Base-by-base conservation (phyloP, 2,329 filamentous ascomycete species). In the Colletotrichum eremochloae region DNA sequence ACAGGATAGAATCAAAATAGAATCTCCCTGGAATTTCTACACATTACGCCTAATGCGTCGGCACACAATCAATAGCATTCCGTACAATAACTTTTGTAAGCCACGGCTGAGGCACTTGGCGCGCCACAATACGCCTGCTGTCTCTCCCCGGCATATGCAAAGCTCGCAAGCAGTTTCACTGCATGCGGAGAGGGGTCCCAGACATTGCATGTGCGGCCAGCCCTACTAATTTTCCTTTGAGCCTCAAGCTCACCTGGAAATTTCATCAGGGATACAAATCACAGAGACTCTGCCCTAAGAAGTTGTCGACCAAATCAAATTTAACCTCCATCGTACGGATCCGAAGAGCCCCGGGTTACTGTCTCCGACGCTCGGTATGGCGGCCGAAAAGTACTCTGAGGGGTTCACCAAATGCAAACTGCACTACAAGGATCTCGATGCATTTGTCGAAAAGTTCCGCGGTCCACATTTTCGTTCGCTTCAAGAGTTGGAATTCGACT, bases 301-400 rank as follows among this genome's bases (percentile, higher is more conserved):
- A 42, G 52, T 66, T 20, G 20, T 66, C 20, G 52, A 58, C 52
- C 52, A 48, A 31, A 58, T 58, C 40, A 29, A 40, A 14, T 48
- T 40, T 7, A 48, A 38, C 5, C 40, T 58, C 12, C 5, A 38
- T 24, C 52, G 50, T 9, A 11, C 50, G 1, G 63, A 65, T 20
- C 50, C 58, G 8, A 66, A 58, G 8, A 66, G 18, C n/a, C 40
- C 58, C 11, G 2, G 36, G 18, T 31, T 46, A 4, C 52, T 66
- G 7, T 48, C 63, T 9, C 20, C 12, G 2, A 57, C 11, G 31
- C 48, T 66, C 31, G 40, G 15, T 8, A 66, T 57, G 50, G 63
- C 52, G 9, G 50, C 50, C 6, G 62, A 64, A 29, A 64, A 46
- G 24, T 46, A 56, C 20, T 64, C 62, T n/a, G 50, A 64, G 9